Percentiles rank a stretch among this genome's conserved stretches.
Conservation (phyloP, 2,329 filamentous ascomycete genomes). For the Zymoseptoria pseudotritici region DNA sequence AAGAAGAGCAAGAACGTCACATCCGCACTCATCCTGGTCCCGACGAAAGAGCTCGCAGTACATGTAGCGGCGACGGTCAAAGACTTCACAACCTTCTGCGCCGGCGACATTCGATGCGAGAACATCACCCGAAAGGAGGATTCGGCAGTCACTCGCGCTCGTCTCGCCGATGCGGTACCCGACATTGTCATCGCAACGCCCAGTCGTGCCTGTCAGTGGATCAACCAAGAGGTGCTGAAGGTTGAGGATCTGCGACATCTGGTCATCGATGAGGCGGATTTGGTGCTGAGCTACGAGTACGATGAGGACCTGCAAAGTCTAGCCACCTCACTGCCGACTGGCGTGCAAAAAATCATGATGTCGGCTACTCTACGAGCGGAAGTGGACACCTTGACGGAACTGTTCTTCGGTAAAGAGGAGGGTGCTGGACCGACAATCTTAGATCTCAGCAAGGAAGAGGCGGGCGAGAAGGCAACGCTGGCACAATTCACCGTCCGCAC, state of each 20-base stretch:
- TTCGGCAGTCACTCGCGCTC: constrained; percentile 76
- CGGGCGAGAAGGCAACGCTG: constrained; percentile 50
- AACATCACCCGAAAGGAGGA: constrained; percentile 89
- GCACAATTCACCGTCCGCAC: constrained; percentile 87
- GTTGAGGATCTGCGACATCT: constrained; percentile 66
- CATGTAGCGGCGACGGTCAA: constrained; percentile 78
- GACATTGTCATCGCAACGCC: constrained; percentile 91
- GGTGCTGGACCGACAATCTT: constrained; percentile 56
- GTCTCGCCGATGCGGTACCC: constrained; percentile 68
- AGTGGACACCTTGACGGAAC: constrained; percentile 71
- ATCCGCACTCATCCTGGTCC: constrained; percentile 80
- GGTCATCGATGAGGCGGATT: constrained; percentile 88
- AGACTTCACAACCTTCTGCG: constrained; percentile 71
- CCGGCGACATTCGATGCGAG: constrained; percentile 71
- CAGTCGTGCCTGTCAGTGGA: constrained; percentile 69
- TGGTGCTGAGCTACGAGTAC: constrained; percentile 90
- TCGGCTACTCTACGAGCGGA: constrained; percentile 87
- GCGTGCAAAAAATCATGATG: constrained; percentile 85
- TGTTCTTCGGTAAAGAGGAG: constrained; percentile 65
- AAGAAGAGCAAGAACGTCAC: constrained; percentile 36
- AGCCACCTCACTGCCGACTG: constrained; percentile 68
- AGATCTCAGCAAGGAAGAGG: constrained; percentile 73
- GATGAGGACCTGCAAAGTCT: constrained; percentile 81
- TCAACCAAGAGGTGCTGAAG: constrained; percentile 64
- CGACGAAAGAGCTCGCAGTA: constrained; percentile 86